These are phyloP conservation scores for Blastocystis sp. DNA, from an alignment of 352 stramenopile species.

Conservation along the genomic window DNA sequence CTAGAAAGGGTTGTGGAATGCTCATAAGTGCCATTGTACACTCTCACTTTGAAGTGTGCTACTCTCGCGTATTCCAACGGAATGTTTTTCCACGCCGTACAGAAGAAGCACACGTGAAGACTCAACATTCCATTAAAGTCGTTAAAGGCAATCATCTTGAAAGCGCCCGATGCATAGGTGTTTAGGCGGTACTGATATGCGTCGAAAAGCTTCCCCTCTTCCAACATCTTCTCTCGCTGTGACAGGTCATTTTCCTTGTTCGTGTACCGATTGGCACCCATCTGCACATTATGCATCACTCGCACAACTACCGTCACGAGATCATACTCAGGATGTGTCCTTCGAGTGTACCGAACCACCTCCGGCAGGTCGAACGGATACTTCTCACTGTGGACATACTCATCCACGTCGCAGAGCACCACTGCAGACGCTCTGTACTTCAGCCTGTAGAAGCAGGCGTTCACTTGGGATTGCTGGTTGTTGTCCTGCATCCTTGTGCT, in stretches of 20 bases:
- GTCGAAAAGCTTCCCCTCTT: constrained; percentile 23
- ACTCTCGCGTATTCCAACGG: background rate
- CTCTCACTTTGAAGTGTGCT: background rate
- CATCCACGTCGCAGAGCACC: constrained; percentile 48
- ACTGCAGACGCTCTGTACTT: constrained; percentile 23
- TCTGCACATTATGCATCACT: background rate
- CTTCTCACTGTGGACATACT: constrained; percentile 45
- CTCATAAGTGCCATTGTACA: no score
- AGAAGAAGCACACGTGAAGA: constrained; percentile 2
- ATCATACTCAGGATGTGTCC: background rate
- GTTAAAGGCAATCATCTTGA: constrained; percentile 14
- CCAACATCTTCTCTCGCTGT: background rate
- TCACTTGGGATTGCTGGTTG: constrained; percentile 49
- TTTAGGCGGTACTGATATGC: background rate
- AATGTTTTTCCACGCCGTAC: background rate
- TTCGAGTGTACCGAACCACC: background rate
- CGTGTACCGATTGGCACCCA: background rate
- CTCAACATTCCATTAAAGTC: background rate
- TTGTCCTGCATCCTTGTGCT: background rate
- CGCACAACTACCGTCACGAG: background rate
- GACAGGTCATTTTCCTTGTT: background rate
- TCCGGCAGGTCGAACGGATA: background rate
- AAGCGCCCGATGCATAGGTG: background rate
- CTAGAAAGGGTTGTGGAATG: no score
- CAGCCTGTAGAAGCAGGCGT: constrained; percentile 17